Conservation (phyloP, 495 filamentous ascomycete species). For the Daldinia vernicosa region DNA sequence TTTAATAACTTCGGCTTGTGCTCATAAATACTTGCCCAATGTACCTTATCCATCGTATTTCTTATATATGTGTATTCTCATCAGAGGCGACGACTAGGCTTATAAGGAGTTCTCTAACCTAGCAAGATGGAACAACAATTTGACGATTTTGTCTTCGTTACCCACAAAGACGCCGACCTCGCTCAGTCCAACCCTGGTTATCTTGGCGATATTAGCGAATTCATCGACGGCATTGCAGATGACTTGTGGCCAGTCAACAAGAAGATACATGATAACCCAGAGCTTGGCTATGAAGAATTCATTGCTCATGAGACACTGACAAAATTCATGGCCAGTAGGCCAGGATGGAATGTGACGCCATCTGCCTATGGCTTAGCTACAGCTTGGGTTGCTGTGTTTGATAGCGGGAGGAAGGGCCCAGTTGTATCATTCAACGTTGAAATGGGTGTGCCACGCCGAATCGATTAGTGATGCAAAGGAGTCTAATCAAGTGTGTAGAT, state of each 20-base stretch:
- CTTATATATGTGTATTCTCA: background rate
- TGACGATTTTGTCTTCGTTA: constrained; percentile 44
- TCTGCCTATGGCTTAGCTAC: constrained; percentile 65
- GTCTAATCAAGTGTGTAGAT: constrained; percentile 48
- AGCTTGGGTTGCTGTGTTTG: constrained; percentile 65
- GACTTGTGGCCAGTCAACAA: constrained; percentile 55
- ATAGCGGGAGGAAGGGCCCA: constrained; percentile 57
- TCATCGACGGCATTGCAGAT: constrained; percentile 49
- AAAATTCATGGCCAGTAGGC: constrained; percentile 59
- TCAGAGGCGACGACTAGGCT: background rate
- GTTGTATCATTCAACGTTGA: constrained; percentile 67
- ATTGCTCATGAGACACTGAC: constrained; percentile 67
- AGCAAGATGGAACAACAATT: constrained; percentile 28
- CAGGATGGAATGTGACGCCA: constrained; percentile 65
- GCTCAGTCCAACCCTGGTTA: constrained; percentile 23
- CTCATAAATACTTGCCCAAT: background rate
- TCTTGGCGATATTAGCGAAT: constrained; percentile 50
- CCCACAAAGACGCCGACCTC: constrained; percentile 33
- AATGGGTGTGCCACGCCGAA: constrained; percentile 53
- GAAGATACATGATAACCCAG: constrained; percentile 69
- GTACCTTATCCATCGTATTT: background rate
- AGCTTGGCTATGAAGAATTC: constrained; percentile 65
- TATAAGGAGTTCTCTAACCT: background rate
- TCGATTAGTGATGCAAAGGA: background rate
- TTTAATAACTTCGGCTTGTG: constrained; percentile 2